Conservation (phyloP, 257 asterid species). For the Buddleja alternifolia region DNA sequence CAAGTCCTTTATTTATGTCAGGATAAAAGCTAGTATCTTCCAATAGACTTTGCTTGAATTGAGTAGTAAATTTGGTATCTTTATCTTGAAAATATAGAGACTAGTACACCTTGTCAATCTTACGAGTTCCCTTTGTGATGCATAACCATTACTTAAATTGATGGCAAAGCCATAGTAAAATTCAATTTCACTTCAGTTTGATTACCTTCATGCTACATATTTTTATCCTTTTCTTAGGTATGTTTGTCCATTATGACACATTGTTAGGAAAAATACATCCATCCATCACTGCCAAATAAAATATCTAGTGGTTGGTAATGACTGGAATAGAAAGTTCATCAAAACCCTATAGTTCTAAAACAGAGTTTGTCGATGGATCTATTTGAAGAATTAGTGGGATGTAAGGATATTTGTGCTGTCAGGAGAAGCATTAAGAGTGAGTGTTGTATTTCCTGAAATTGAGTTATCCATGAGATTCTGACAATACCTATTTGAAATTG, state of each 20-base stretch:
- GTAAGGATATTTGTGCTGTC: neutral
- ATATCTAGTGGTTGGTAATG: neutral
- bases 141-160: neutral
- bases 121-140: neutral
- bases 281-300: neutral
- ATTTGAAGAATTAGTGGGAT: neutral
- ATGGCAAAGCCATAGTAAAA: neutral
- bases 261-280: too few relatives aligned
- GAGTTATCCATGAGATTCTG: slow-evolving; percentile 13
- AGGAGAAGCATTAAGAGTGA: slow-evolving; percentile 1
- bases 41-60: neutral
- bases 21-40: slow-evolving; percentile 7
- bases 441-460: neutral
- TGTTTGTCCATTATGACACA: too few relatives aligned
- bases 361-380: neutral
- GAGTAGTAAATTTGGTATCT: neutral
- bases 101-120: too few relatives aligned
- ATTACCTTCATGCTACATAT: neutral
- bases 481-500: slow-evolving; percentile 26
- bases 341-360: too few relatives aligned
- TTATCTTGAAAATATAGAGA: neutral
- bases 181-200: neutral
- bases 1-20: slow-evolving; percentile 19
- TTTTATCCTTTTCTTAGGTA: neutral
- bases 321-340: neutral